A percentile compares a stretch with the other conserved stretches of the same genome.
phyloP scores from a whole-genome alignment of 2,329 filamentous ascomycete genomes.

The Rutstroemia sp. region DNA sequence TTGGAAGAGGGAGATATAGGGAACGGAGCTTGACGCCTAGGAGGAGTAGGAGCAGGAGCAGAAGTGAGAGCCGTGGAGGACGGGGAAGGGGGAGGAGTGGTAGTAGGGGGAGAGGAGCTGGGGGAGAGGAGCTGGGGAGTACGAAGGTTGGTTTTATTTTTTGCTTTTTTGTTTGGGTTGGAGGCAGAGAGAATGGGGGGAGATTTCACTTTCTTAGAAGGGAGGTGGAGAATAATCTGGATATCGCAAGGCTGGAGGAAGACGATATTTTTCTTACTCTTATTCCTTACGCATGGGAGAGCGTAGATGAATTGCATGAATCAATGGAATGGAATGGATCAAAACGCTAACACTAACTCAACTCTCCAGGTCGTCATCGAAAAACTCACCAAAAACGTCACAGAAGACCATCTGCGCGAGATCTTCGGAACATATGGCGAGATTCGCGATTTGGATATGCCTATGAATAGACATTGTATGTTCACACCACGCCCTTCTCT shows the following conservation, averaged over 20 bases:
- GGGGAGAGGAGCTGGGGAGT: conserved; percentile 34
- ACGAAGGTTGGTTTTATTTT: conserved; percentile 40
- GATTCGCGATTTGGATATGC: conserved; percentile 82
- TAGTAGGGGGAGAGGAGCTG: conserved; percentile 18
- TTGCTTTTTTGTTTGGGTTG: neutral
- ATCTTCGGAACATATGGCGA: conserved; percentile 86
- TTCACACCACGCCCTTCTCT: conserved; percentile 1
- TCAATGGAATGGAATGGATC: no score
- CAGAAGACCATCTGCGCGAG: conserved; percentile 77
- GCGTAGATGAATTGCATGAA: no score
- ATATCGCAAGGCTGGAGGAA: no score
- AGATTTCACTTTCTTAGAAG: no score
- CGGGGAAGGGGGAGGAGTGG: conserved; percentile 23
- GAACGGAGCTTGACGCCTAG: neutral
- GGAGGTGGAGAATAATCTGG: no score
- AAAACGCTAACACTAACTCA: no score
- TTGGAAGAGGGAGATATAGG: neutral
- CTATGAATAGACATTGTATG: conserved; percentile 79
- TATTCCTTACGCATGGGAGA: no score
- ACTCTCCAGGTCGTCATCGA: conserved; percentile 72
- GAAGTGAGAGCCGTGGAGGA: conserved; percentile 1
- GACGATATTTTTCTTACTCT: no score
- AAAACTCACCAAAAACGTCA: conserved; percentile 91
- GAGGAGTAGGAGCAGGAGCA: conserved; percentile 25
- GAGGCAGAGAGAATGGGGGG: no score